Evolutionary conservation across 2,329 filamentous ascomycete genomes (phyloP), one percentile per base, ranked within the genome.

Genomic region (Chaetomium sp.): DNA sequence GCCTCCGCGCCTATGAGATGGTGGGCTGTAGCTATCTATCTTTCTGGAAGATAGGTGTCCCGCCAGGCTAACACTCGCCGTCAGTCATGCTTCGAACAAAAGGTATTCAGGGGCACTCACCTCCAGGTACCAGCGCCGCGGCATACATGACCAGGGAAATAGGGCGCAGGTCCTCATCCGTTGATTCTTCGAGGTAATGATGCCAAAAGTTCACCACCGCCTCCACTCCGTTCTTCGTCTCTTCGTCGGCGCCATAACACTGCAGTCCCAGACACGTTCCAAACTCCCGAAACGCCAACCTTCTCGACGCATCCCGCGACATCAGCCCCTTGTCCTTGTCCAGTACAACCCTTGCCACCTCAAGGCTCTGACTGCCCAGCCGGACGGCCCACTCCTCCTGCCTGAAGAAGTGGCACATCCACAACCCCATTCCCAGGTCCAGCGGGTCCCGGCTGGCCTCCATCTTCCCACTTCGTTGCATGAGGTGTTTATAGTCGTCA

Each of bases 381-480:
- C 72, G 68, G 2, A 69, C 69, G 2, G 83, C 81, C 84, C 83
- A 86, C 1, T 74, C 72, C 64, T 85, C 82, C 2, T 76, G 76
- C 0, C 72, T 73, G 64, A 80, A 79, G 74, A 85, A 83, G 65
- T 86, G 83, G 25, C 78, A 77, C 53, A 81, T 81, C 84, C 85
- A 87, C 29, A 87, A 70, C 1, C 83, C 81, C 85, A 87, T 87
- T 0, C 85, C 85, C 51, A 87, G 71, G 69, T 87, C 85, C n/a
- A 86, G 72, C 21, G 80, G 74, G 72, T 86, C 85, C 4, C 71
- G 73, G 31, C 81, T 83, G 3, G 80, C 76, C 50, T 76, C 78
- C 57, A 81, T 72, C 21, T 77, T 72, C 1, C 79, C 79, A 58
- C 80, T 80, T 0, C 76, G 72, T 27, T 73, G 71, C 77, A 85